Percentiles rank a stretch among this genome's conserved stretches.
Conservation (phyloP, 495 filamentous ascomycete genomes). For the Glonium stellatum region DNA sequence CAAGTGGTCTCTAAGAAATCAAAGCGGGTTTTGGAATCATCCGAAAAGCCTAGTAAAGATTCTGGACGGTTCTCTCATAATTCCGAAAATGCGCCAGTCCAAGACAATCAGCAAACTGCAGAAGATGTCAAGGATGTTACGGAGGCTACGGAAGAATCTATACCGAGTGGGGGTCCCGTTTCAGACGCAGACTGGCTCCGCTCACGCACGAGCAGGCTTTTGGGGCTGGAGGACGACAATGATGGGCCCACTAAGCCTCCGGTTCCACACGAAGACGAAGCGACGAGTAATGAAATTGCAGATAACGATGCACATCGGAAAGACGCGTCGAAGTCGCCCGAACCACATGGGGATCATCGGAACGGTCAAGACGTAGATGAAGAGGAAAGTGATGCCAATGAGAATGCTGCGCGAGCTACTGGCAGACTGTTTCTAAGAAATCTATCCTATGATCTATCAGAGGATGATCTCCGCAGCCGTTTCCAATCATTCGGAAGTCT, state of each 20-base stretch:
- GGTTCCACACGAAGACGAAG: not conserved
- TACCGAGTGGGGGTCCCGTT: constrained; percentile 30
- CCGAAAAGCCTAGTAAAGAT: not conserved
- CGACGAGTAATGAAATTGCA: not conserved
- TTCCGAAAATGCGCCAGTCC: not conserved
- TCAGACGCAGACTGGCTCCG: constrained; percentile 90
- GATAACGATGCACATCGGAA: not conserved
- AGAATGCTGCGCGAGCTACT: constrained; percentile 46
- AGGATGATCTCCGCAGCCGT: constrained; percentile 64
- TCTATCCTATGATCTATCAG: constrained; percentile 70
- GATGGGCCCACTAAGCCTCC: constrained; percentile 5
- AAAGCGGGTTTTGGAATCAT: constrained; percentile 18
- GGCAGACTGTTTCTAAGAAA: constrained; percentile 83
- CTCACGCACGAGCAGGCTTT: constrained; percentile 80
- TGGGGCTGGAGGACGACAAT: constrained; percentile 72
- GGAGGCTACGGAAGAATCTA: not conserved
- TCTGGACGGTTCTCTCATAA: not conserved
- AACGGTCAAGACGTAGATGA: constrained; percentile 22
- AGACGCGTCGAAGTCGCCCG: not conserved
- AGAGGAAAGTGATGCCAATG: constrained; percentile 25
- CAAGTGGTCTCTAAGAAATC: constrained; percentile 47
- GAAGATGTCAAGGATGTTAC: not conserved
- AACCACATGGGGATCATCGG: constrained; percentile 27
- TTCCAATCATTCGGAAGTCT: constrained; percentile 66
- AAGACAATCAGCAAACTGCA: not conserved